phyloP scores from a whole-genome alignment of 176 grass and related monocot genomes.

The Calamus simplicifolius region DNA sequence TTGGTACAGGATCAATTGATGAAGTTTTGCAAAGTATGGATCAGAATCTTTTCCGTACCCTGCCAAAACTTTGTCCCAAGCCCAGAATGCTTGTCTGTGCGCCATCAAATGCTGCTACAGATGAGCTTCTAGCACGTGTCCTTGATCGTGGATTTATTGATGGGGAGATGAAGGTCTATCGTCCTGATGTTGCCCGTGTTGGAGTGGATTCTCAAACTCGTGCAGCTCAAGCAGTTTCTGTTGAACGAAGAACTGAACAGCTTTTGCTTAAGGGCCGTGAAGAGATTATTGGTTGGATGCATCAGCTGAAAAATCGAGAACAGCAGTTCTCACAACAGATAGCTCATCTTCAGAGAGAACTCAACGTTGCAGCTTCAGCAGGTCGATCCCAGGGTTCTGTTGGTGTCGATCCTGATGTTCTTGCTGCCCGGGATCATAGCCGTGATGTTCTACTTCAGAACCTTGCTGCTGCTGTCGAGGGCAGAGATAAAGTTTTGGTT shows the following conservation, averaged over 20 bases:
- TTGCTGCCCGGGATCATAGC: slow-evolving; percentile 69
- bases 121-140: slow-evolving; percentile 88
- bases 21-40: slow-evolving; percentile 98
- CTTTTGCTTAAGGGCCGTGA: slow-evolving; percentile 83
- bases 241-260: slow-evolving; percentile 94
- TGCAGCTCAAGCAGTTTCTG: slow-evolving; percentile 96
- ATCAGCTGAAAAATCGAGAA: slow-evolving; percentile 81
- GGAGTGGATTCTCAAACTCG: slow-evolving; percentile 97
- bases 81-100: slow-evolving; percentile 98
- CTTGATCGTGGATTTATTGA: slow-evolving; percentile 98
- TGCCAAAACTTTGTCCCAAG: slow-evolving; percentile 98
- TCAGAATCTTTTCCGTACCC: slow-evolving; percentile 81
- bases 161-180: slow-evolving; percentile 99
- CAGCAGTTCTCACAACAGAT: slow-evolving; percentile 73
- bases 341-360: slow-evolving; percentile 58
- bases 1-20: slow-evolving; percentile 79
- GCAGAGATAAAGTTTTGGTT: slow-evolving; percentile 91
- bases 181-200: slow-evolving; percentile 97
- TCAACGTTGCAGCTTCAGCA: slow-evolving; percentile 57
- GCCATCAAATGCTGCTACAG: slow-evolving; percentile 95
- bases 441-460: slow-evolving; percentile 80
- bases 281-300: slow-evolving; percentile 84
- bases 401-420: slow-evolving; percentile 91
- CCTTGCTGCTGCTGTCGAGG: slow-evolving; percentile 82
- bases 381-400: slow-evolving; percentile 95